phyloP scores from a whole-genome alignment of 2,329 filamentous ascomycete species.

The Fusarium clavum region DNA sequence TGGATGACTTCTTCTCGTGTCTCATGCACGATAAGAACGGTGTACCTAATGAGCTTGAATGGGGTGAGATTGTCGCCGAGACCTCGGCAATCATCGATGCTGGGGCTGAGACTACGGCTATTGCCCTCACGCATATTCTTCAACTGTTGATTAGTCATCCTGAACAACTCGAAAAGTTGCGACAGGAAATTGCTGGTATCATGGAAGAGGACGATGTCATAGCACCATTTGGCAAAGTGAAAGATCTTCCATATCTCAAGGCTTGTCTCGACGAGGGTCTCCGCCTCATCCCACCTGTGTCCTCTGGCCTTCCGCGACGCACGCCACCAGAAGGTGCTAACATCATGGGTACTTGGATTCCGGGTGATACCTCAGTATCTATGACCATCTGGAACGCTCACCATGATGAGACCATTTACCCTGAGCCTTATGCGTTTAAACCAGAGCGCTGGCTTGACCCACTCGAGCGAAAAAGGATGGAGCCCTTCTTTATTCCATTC shows the following conservation, averaged over 20 bases:
- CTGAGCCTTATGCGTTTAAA: constrained; percentile 53
- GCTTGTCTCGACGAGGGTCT: constrained; percentile 63
- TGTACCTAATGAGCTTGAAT: constrained; percentile 57
- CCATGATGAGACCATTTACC: constrained; percentile 55
- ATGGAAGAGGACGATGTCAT: constrained; percentile 57
- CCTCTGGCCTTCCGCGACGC: constrained; percentile 43
- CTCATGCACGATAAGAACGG: constrained; percentile 62
- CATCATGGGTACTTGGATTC: constrained; percentile 50
- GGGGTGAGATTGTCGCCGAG: constrained; percentile 69
- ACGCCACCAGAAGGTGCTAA: constrained; percentile 48
- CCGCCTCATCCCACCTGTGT: constrained; percentile 49
- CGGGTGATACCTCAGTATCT: constrained; percentile 53
- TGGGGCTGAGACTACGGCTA: constrained; percentile 62
- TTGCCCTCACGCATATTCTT: constrained; percentile 64
- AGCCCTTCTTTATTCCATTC: constrained; percentile 55
- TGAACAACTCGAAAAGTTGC: constrained; percentile 51
- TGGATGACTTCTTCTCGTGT: constrained; percentile 69
- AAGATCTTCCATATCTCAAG: constrained; percentile 63
- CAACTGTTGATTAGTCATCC: constrained; percentile 64
- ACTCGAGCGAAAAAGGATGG: constrained; percentile 49
- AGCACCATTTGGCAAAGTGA: constrained; percentile 62
- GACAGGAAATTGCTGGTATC: constrained; percentile 58
- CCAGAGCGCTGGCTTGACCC: constrained; percentile 56
- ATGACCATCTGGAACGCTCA: constrained; percentile 55
- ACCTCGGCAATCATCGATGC: constrained; percentile 64